Conservation (phyloP, 257 asterid genomes). For the Solanum phureja region DNA sequence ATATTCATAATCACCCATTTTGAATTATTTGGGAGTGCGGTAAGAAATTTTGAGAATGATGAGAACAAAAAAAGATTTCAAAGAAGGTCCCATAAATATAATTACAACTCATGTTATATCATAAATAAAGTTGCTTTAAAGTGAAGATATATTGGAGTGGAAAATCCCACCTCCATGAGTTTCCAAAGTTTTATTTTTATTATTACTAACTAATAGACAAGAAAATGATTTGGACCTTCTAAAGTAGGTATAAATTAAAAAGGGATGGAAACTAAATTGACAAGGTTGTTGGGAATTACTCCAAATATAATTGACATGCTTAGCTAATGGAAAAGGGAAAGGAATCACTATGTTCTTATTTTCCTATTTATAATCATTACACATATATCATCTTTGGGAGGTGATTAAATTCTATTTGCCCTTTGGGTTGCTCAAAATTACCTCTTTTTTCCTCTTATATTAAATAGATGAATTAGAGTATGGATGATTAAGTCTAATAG, state of each 20-base stretch:
- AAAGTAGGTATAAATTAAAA: constrained; percentile 15
- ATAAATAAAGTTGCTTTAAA: constrained; percentile 40
- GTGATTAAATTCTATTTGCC: neutral
- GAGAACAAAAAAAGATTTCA: neutral
- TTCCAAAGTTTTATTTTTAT: neutral
- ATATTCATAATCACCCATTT: constrained; percentile 16
- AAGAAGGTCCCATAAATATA: constrained; percentile 34
- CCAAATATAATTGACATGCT: neutral
- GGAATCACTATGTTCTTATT: neutral
- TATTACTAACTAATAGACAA: constrained; percentile 7
- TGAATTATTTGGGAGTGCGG: neutral
- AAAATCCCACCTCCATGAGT: constrained; percentile 26
- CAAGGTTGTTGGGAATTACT: constrained; percentile 6
- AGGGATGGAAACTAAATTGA: constrained; percentile 12
- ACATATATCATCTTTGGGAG: neutral
- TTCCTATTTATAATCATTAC: neutral
- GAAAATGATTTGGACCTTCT: constrained; percentile 41
- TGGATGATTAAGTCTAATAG: neutral
- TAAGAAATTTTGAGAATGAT: constrained; percentile 2
- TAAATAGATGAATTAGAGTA: neutral
- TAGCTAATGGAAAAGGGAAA: neutral
- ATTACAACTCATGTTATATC: constrained; percentile 44
- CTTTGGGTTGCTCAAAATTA: neutral
- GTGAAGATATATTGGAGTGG: constrained; percentile 10
- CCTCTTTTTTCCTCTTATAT: neutral